Conservation (phyloP, 2,329 filamentous ascomycete species). For the Gnomoniopsis smithogilvyi region DNA sequence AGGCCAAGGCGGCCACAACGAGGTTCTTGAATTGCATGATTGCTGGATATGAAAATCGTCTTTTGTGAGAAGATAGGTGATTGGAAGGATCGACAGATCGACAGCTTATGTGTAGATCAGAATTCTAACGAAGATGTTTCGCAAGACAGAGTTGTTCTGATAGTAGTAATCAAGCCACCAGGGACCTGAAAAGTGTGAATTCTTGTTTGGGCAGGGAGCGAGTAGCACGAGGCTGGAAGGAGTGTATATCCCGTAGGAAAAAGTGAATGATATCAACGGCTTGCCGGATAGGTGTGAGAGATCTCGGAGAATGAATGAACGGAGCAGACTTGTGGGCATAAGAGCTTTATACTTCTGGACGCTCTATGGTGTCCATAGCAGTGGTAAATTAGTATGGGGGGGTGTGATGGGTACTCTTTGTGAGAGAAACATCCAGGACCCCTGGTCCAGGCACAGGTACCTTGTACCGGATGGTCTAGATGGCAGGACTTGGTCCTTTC, state of each 20-base stretch:
- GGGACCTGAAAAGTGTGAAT: constrained; percentile 12
- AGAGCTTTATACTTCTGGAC: constrained; percentile 12
- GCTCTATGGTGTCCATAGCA: neutral
- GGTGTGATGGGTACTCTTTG: constrained; percentile 9
- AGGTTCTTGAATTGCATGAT: constrained; percentile 54
- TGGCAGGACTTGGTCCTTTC: constrained; percentile 5
- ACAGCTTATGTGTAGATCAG: neutral
- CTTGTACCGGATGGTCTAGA: constrained; percentile 9
- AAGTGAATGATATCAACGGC: constrained; percentile 15
- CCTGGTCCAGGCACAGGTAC: constrained; percentile 9
- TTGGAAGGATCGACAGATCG: neutral
- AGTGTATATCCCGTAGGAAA: constrained; percentile 3
- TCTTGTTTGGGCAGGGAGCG: constrained; percentile 12
- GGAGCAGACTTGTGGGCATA: constrained; percentile 5
- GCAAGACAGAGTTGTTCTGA: constrained; percentile 7
- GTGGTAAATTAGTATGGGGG: constrained; percentile 2
- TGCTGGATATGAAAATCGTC: constrained; percentile 25
- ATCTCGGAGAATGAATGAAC: neutral
- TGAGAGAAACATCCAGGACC: constrained; percentile 11
- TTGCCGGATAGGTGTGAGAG: constrained; percentile 8
- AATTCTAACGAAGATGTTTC: neutral
- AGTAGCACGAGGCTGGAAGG: constrained; percentile 15
- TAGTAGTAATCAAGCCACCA: constrained; percentile 14
- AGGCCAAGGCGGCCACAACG: constrained; percentile 37
- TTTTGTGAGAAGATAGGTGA: neutral